Percentiles rank a stretch among this genome's conserved stretches.
phyloP scores from a whole-genome alignment of 352 stramenopile species.

The Globisporangium splendens region DNA sequence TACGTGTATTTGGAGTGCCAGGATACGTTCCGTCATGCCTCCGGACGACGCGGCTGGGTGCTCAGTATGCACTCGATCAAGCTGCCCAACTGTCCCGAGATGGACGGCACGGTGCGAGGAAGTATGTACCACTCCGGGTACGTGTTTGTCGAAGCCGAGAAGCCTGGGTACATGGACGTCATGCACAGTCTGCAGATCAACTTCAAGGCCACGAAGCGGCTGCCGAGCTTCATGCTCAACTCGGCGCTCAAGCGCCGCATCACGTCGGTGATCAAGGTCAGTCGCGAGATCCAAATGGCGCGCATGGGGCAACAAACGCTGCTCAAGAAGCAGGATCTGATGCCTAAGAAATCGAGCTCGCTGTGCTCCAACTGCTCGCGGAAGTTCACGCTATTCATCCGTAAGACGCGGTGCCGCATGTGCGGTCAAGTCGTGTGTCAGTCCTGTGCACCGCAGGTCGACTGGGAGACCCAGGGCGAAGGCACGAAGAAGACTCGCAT shows the following conservation, averaged over 20 bases:
- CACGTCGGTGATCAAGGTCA: slow-evolving; percentile 58
- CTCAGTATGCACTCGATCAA: slow-evolving; percentile 86
- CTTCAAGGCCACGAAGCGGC: slow-evolving; percentile 66
- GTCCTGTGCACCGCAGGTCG: slow-evolving; percentile 55
- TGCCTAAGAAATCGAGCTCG: slow-evolving; percentile 58
- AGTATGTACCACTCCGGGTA: slow-evolving; percentile 84
- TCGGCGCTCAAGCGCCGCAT: slow-evolving; percentile 60
- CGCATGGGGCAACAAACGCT: slow-evolving; percentile 55
- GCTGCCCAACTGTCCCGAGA: slow-evolving; percentile 62
- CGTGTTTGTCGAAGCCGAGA: slow-evolving; percentile 76
- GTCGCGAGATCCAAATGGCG: slow-evolving; percentile 56
- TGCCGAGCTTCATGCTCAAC: slow-evolving; percentile 69
- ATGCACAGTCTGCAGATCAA: slow-evolving; percentile 85
- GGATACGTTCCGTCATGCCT: slow-evolving; percentile 73
- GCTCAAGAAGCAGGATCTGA: slow-evolving; percentile 59
- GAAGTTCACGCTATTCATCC: slow-evolving; percentile 69
- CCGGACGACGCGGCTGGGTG: slow-evolving; percentile 64
- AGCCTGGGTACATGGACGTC: slow-evolving; percentile 77
- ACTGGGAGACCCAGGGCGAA: slow-evolving; percentile 28
- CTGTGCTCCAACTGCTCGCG: slow-evolving; percentile 57
- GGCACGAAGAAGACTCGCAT: slow-evolving; percentile 49
- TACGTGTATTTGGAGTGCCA: slow-evolving; percentile 80
- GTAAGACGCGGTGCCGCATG: slow-evolving; percentile 67
- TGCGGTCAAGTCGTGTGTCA: slow-evolving; percentile 78
- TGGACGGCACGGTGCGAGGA: slow-evolving; percentile 65